phyloP scores from a whole-genome alignment of 1,284 basidiomycete species.

The Phellinidium pouzarii region DNA sequence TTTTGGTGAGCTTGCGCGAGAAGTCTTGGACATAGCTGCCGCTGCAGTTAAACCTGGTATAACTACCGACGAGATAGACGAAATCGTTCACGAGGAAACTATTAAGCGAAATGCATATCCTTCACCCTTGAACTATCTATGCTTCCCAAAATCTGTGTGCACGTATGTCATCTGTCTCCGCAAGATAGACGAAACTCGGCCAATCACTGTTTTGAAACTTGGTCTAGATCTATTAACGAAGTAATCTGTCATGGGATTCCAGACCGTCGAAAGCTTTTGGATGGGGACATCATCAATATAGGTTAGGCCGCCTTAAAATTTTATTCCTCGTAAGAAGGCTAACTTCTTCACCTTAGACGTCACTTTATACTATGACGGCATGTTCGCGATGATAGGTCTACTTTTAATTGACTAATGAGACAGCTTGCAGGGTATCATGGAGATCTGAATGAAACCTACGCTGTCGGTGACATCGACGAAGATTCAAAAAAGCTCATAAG shows the following conservation, averaged over 20 bases:
- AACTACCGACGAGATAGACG: constrained; percentile 94
- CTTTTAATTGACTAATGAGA: constrained; percentile 4
- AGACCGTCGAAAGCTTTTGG: constrained; percentile 76
- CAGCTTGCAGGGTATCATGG: constrained; percentile 67
- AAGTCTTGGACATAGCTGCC: constrained; percentile 89
- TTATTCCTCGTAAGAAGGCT: constrained; percentile 3
- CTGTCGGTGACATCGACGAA: constrained; percentile 81
- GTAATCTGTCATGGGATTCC: constrained; percentile 97
- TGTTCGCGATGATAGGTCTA: constrained; percentile 19
- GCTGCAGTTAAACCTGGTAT: constrained; percentile 82
- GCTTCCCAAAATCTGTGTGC: constrained; percentile 95
- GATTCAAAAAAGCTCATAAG: constrained; percentile 78
- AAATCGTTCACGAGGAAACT: constrained; percentile 90
- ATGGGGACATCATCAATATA: constrained; percentile 93
- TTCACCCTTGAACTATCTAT: constrained; percentile 88
- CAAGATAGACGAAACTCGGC: not conserved
- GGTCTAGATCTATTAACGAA: constrained; percentile 81
- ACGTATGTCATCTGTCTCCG: constrained; percentile 52
- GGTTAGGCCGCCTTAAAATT: constrained; percentile 39
- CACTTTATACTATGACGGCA: constrained; percentile 63
- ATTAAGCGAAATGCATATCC: constrained; percentile 93
- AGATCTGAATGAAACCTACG: constrained; percentile 87
- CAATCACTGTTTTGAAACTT: constrained; percentile 2
- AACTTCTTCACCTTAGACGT: constrained; percentile 39
- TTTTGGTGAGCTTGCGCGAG: constrained; percentile 66